A percentile compares a stretch with the other conserved stretches of the same genome.
These are phyloP conservation scores for Nothomitra cinnamomea DNA, from an alignment of 2,329 filamentous ascomycete species.

Conservation along the genomic window DNA sequence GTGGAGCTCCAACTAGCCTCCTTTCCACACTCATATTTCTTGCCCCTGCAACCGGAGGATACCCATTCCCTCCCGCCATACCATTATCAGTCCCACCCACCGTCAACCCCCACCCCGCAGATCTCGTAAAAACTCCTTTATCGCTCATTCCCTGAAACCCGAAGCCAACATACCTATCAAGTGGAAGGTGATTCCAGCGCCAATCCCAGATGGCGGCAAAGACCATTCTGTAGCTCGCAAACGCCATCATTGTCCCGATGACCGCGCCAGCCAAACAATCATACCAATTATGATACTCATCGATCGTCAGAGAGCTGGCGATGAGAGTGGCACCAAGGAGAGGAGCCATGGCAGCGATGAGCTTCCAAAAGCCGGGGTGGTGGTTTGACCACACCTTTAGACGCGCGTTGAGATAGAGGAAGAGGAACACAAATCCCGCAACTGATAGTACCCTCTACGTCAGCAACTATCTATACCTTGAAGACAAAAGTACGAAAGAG, in stretches of 20 bases:
- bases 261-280: not conserved
- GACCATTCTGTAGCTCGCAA: not conserved
- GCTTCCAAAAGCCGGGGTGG: not conserved
- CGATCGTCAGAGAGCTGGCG: not conserved
- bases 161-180: not conserved
- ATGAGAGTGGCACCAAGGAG: slow-evolving; percentile 1
- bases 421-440: not conserved
- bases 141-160: not conserved
- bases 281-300: not conserved
- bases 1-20: too few species aligned
- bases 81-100: not conserved
- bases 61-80: not conserved
- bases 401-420: slow-evolving; percentile 2
- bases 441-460: not conserved
- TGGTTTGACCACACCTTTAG: not conserved
- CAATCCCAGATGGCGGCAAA: slow-evolving; percentile 4
- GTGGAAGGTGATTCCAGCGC: slow-evolving; percentile 2
- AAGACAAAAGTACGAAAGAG: not conserved
- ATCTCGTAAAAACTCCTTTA: not conserved
- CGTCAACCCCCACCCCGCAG: not conserved
- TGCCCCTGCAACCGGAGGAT: too few species aligned
- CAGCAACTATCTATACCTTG: not conserved
- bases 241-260: not conserved
- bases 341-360: not conserved
- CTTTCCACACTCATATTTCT: too few species aligned